Conservation (phyloP, 352 stramenopile genomes). For the Blastocystis sp. region DNA sequence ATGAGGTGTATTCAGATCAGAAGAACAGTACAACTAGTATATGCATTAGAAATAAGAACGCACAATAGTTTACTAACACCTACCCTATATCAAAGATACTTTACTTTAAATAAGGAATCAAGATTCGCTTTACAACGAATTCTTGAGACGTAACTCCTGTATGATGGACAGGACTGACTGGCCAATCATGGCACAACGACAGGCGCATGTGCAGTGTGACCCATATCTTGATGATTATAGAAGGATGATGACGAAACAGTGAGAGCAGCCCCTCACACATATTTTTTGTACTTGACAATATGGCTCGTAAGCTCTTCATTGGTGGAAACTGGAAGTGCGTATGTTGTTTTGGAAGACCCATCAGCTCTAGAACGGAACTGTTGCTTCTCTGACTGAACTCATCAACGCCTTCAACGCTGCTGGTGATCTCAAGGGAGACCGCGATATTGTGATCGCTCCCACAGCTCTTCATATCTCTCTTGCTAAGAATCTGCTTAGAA, state of each 20-base stretch:
- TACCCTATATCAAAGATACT: not conserved
- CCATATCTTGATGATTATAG: not conserved
- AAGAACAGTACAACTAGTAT: no score
- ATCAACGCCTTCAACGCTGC: conserved; percentile 68
- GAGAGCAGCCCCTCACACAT: conserved; percentile 22
- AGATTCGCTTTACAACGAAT: conserved; percentile 49
- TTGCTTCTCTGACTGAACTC: conserved; percentile 67
- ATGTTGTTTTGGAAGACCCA: conserved; percentile 64
- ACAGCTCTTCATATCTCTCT: conserved; percentile 70
- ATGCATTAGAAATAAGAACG: not conserved
- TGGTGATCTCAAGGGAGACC: conserved; percentile 65
- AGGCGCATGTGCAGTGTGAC: no score
- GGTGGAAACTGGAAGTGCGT: conserved; percentile 76
- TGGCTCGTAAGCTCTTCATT: conserved; percentile 71
- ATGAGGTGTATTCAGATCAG: no score
- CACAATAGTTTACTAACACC: not conserved
- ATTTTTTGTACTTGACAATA: conserved; percentile 60
- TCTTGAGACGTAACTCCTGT: conserved; percentile 4
- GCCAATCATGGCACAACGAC: not conserved
- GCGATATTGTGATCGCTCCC: conserved; percentile 73
- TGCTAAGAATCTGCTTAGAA: conserved; percentile 67
- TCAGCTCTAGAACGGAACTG: conserved; percentile 68
- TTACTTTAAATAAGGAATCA: not conserved
- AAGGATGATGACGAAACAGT: not conserved
- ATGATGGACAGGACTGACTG: not conserved